Conservation (phyloP, 169 alveolate genomes). For the Babesia bigemina region DNA sequence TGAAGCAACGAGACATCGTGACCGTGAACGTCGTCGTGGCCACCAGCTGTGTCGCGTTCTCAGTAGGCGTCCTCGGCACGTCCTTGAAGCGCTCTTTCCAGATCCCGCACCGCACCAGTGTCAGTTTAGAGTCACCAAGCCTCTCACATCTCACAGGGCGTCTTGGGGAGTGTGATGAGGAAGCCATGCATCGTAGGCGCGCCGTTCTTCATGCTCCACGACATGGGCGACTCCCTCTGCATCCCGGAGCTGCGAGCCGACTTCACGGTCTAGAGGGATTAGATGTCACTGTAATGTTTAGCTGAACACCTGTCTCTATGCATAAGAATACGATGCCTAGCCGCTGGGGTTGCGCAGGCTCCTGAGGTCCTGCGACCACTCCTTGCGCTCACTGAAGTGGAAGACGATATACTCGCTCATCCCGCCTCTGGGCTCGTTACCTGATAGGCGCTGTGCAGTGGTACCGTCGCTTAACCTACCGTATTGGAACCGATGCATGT, state of each 20-base stretch:
- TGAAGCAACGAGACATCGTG: constrained; percentile 39
- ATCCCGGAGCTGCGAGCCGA: constrained; percentile 51
- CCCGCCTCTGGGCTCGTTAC: background rate
- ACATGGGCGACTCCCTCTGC: constrained; percentile 59
- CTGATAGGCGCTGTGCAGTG: background rate
- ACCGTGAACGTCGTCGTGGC: constrained; percentile 30
- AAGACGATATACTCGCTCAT: constrained; percentile 59
- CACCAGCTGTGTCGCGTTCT: constrained; percentile 30
- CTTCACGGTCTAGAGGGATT: constrained; percentile 1
- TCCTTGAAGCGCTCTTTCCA: constrained; percentile 13
- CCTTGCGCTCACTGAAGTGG: constrained; percentile 36
- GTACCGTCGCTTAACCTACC: background rate
- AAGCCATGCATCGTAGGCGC: constrained; percentile 41
- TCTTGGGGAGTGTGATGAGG: constrained; percentile 34
- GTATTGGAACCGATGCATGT: constrained; percentile 17
- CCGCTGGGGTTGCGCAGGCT: background rate
- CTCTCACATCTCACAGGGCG: background rate
- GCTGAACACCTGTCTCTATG: background rate
- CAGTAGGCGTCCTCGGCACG: constrained; percentile 23
- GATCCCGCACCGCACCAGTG: constrained; percentile 28
- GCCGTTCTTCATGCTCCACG: constrained; percentile 53
- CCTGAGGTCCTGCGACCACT: constrained; percentile 53
- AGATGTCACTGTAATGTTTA: background rate
- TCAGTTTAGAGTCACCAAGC: background rate
- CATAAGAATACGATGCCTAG: background rate